Evolutionary conservation across 108 stramenopile species (phyloP).

Genomic region (Cyclotella cryptica): DNA sequence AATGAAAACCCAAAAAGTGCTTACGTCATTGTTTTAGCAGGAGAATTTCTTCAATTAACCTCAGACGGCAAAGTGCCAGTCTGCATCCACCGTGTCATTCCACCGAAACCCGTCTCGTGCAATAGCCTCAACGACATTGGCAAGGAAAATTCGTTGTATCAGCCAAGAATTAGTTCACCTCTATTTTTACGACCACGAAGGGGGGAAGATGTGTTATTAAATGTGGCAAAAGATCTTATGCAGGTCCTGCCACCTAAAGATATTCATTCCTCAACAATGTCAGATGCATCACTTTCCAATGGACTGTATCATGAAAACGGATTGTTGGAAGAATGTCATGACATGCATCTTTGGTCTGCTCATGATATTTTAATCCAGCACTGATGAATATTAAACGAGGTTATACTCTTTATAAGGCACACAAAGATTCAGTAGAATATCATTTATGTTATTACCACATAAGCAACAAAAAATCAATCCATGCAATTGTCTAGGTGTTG

Average conservation of each 20-base stretch:
- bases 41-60: conserved; percentile 44
- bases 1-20: background rate
- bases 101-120: conserved; percentile 27
- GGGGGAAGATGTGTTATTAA: conserved; percentile 34
- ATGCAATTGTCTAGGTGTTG: no score
- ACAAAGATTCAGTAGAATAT: no score
- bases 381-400: no score
- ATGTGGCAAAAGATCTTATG: conserved; percentile 44
- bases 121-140: background rate
- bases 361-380: conserved; percentile 28
- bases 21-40: conserved; percentile 47
- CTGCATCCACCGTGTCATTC: conserved; percentile 53
- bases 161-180: conserved; percentile 39
- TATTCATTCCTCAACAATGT: background rate
- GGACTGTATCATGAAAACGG: conserved; percentile 26
- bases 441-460: no score
- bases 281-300: background rate
- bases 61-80: conserved; percentile 42
- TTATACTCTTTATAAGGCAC: no score
- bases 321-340: conserved; percentile 30
- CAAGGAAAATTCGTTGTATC: conserved; percentile 2
- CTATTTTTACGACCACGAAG: conserved; percentile 48
- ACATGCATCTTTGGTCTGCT: conserved; percentile 37
- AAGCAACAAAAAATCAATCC: no score
- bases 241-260: no score